Evolutionary conservation across 371 early-diverging fungal species (phyloP).

Genomic region (Rhizomucor miehei): DNA sequence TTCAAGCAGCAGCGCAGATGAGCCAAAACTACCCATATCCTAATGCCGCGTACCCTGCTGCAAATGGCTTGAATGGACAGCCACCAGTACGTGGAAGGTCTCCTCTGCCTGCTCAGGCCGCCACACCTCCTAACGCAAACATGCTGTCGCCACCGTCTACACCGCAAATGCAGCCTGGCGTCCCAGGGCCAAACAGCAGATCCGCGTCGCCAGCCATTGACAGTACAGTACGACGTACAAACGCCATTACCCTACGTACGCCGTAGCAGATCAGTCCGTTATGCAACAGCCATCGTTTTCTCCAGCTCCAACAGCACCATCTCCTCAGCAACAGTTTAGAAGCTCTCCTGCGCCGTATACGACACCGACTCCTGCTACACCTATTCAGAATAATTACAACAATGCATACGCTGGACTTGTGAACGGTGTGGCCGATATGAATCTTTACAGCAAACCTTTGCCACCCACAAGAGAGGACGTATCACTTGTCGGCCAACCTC

Average conservation of each 20-base stretch:
- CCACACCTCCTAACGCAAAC: conserved; percentile 5
- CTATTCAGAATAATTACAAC: too few relatives aligned
- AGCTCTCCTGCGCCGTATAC: too few relatives aligned
- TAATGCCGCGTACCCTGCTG: conserved; percentile 3
- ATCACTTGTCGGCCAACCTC: conserved; percentile 50
- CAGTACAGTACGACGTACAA: conserved; percentile 8
- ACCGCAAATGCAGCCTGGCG: conserved; percentile 6
- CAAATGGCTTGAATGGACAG: background rate
- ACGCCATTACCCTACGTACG: conserved; percentile 22
- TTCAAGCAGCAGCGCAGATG: conserved; percentile 6
- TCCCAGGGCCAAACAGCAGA: background rate
- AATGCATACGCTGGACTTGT: conserved; percentile 8
- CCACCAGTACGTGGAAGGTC: conserved; percentile 3
- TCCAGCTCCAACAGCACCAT: conserved; percentile 1
- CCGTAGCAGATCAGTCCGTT: conserved; percentile 7
- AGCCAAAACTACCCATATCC: conserved; percentile 8
- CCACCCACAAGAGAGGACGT: conserved; percentile 22
- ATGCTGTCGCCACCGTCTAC: conserved; percentile 4
- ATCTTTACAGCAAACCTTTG: conserved; percentile 7
- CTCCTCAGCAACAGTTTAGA: background rate
- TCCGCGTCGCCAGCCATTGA: conserved; percentile 10
- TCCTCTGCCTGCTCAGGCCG: background rate
- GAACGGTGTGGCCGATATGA: conserved; percentile 29
- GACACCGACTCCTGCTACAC: too few relatives aligned
- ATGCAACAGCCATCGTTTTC: conserved; percentile 11